Percentiles rank a stretch among this genome's conserved stretches.
phyloP scores from a whole-genome alignment of 345 rosid species.

The Erodium maritimum region DNA sequence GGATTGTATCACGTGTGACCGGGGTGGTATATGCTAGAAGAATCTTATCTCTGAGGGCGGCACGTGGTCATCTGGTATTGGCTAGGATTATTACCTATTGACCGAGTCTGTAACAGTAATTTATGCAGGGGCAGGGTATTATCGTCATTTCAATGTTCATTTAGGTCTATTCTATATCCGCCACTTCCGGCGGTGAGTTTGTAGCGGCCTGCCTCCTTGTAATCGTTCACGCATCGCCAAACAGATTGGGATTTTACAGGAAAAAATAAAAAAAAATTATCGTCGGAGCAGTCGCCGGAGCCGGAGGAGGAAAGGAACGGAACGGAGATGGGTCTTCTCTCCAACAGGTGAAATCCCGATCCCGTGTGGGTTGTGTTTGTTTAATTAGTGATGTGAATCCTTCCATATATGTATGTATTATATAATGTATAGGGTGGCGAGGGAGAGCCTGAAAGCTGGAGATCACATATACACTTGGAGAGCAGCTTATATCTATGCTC shows the following conservation, averaged over 20 bases:
- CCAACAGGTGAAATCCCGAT: background rate
- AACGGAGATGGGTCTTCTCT: slow-evolving; percentile 14
- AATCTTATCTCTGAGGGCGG: no score
- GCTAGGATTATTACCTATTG: no score
- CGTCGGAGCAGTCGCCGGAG: background rate
- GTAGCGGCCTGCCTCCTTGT: background rate
- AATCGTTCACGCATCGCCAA: background rate
- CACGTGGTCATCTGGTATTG: no score
- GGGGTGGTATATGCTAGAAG: no score
- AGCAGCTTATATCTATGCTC: slow-evolving; percentile 79
- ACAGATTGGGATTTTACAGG: background rate
- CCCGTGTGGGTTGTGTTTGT: slow-evolving; percentile 1
- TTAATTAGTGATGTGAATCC: background rate
- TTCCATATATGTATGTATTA: no score
- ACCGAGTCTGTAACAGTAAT: no score
- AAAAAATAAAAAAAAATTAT: slow-evolving; percentile 6
- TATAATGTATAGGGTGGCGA: slow-evolving; percentile 25
- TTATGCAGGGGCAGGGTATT: background rate
- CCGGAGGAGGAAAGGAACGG: no score
- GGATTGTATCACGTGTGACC: no score
- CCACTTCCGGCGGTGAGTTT: background rate
- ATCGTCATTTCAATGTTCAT: background rate
- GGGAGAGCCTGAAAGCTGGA: slow-evolving; percentile 58
- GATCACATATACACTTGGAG: slow-evolving; percentile 93
- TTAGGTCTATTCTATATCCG: background rate